phyloP scores from a whole-genome alignment of 345 rosid species.

The Brassica napus region Da-Ae NC_063436.1:14565501-14566000 shows the following conservation, averaged over 20 bases:
- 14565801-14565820: slow-evolving; percentile 77
- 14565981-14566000: slow-evolving; percentile 99
- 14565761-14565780: slow-evolving; percentile 65
- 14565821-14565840: slow-evolving; percentile 61
- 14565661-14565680: background rate
- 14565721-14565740: slow-evolving; percentile 68
- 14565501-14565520: slow-evolving; percentile 64
- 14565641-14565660: slow-evolving; percentile 42
- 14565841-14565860: background rate
- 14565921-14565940: slow-evolving; percentile 95
- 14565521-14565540: slow-evolving; percentile 84
- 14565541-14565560: slow-evolving; percentile 79
- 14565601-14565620: slow-evolving; percentile 60
- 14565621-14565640: slow-evolving; percentile 48
- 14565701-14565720: slow-evolving; percentile 80
- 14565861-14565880: background rate
- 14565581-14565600: slow-evolving; percentile 96
- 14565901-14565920: slow-evolving; percentile 60
- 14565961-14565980: slow-evolving; percentile 98
- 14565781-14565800: slow-evolving; percentile 67
- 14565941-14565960: slow-evolving; percentile 87
- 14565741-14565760: slow-evolving; percentile 54
- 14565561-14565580: slow-evolving; percentile 84
- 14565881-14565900: background rate
- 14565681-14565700: slow-evolving; percentile 31